Evolutionary conservation across 2,329 filamentous ascomycete genomes (phyloP), one percentile per base, ranked within the genome.

Genomic region (Clonostachys byssicola): DNA sequence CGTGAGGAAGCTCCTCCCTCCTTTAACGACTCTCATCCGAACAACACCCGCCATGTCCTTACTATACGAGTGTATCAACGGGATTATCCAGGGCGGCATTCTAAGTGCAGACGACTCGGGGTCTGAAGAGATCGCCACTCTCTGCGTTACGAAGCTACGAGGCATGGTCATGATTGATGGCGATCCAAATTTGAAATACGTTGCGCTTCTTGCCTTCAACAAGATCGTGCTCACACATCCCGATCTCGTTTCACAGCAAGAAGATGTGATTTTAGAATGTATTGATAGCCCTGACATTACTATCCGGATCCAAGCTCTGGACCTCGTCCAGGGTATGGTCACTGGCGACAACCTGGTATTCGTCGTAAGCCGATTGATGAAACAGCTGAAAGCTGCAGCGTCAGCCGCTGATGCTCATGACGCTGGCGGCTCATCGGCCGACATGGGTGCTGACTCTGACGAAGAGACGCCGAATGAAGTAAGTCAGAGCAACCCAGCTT

Each of bases 31-130:
- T 55, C 86, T 99, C 43, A 97, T 99, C 53, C 86, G 89, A 56
- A 96, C 92, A 1, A 99, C 94, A 0, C 88, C 89, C 6, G 94
- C 94, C 30, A 97, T 97, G 94, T 97, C 94, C n/a, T 70, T 99
- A 30, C 72, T 97, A 6, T 99, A 99, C 58, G 94, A 99, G 68
- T 99, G 94, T 62, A 96, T 99, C 67, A 96, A 95, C 64, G 94
- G 94, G 20, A 95, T 99, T 52, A 96, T 99, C 49, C 92, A 96
- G 63, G 94, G 94, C 30, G 94, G 94, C 1, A 96, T 99, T 48
- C 73, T 99, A 44, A 83, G 85, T 30, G 89, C 92, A 53, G 88
- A 89, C 46, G 82, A 85, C 17, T 78, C 85, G 34, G 92, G 92
- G 47, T 87, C 88, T 38, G 92, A 97, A 55, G 92, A 96, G 64